Evolutionary conservation across 2,329 filamentous ascomycete species (phyloP), one percentile per base, ranked within the genome.

Genomic region (Phaeosphaeriaceae sp.): DNA sequence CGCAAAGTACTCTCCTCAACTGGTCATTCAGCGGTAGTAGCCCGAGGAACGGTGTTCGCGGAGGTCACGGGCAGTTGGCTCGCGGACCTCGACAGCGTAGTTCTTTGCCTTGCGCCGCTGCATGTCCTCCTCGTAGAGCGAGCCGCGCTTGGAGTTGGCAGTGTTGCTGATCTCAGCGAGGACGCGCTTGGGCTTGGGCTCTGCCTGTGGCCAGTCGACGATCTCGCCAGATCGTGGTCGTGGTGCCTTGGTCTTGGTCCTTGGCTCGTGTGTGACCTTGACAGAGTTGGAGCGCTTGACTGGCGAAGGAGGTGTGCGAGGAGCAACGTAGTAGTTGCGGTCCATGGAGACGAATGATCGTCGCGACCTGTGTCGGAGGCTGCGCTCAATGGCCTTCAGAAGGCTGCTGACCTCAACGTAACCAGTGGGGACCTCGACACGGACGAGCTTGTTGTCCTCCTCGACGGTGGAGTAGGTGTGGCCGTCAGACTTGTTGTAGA

Each of bases 281-380:
- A 77, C 69, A 2, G 74, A 71, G 54, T 65, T 63, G 21, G 64
- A 61, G 49, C 73, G 70, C 51, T 67, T 61, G 19, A 68, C 68
- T 8, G 68, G 64, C 9, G 66, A 49, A 17, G 71, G 63, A 42
- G 60, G 30, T 55, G 71, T 70, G 60, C 79, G 79, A 30, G 78
- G 68, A n/a, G 78, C 69, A 32, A 80, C 71, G 57, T 79, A 77
- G 68, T 81, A 81, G 63, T 70, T 76, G 55, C 71, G 69, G 66
- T 81, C 79, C 74, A 80, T 80, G 71, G 76, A 79, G 64, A 82
- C 71, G 60, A 82, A 77, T 15, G 79, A 75, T 8, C 64, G 67
- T 59, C 68, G 71, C 52, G 68, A 74, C 57, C 71, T 73, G 69
- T 70, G 72, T 46, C 78, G 72, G 42, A 78, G 59, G 65, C 68